phyloP scores from a whole-genome alignment of 176 grass and related monocot genomes.

The Rhynchospora tenuis region DNA sequence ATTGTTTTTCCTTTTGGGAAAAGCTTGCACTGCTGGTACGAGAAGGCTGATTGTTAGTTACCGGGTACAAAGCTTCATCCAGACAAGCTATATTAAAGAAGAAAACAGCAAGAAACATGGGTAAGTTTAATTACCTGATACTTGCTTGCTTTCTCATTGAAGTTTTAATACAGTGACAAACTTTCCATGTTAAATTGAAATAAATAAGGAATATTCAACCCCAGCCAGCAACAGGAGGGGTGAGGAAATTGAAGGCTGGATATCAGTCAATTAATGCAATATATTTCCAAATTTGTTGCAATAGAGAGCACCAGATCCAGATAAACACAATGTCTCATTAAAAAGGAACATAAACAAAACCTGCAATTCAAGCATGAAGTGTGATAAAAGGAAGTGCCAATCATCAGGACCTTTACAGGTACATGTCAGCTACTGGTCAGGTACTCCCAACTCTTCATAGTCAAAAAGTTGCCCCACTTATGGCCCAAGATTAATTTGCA shows the following conservation, averaged over 20 bases:
- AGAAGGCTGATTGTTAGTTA: constrained; percentile 36
- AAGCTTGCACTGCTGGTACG: constrained; percentile 30
- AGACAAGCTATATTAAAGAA: constrained; percentile 52
- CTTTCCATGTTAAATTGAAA: background rate
- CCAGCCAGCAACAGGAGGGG: background rate
- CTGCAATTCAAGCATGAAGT: background rate
- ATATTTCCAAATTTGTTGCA: background rate
- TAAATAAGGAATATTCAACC: background rate
- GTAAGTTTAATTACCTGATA: constrained; percentile 13
- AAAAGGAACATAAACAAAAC: background rate
- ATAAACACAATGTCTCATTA: background rate
- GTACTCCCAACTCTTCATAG: background rate
- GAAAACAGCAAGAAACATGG: constrained; percentile 25
- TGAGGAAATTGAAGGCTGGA: background rate
- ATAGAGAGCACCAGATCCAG: background rate
- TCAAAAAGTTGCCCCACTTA: background rate
- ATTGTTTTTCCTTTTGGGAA: constrained; percentile 57
- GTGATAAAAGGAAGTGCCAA: background rate
- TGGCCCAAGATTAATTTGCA: background rate
- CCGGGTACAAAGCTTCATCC: constrained; percentile 61
- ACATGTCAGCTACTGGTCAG: too few relatives aligned
- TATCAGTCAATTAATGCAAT: background rate
- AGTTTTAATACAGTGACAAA: background rate
- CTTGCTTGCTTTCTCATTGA: background rate
- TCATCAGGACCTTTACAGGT: background rate